Evolutionary conservation across 306 rosid species (phyloP).

Genomic region (Citrullus mucosospermus): DNA sequence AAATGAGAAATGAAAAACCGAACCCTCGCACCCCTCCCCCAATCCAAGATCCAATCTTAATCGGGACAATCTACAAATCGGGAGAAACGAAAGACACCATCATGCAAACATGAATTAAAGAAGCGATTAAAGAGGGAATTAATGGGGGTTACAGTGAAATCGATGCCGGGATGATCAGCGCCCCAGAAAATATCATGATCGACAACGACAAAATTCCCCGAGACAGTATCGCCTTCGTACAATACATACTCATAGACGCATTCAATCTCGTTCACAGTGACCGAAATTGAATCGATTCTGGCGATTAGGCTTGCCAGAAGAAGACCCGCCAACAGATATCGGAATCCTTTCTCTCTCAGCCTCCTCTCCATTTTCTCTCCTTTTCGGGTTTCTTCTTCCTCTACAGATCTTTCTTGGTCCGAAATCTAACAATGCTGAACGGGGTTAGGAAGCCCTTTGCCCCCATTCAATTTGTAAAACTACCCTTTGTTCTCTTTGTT

Average conservation of each 20-base stretch:
- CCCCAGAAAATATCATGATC: constrained; percentile 94
- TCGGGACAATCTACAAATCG: neutral
- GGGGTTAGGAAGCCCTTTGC: neutral
- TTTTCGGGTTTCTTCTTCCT: neutral
- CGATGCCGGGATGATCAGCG: constrained; percentile 93
- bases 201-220: constrained; percentile 90
- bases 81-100: neutral
- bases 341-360: constrained; percentile 18
- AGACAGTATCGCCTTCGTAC: constrained; percentile 67
- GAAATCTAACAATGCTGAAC: neutral
- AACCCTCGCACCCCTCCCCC: neutral
- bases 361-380: constrained; percentile 24
- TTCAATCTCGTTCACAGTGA: constrained; percentile 73
- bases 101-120: neutral
- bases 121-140: neutral
- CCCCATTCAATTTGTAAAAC: neutral
- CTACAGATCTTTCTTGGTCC: neutral
- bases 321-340: constrained; percentile 22
- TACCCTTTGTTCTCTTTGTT: neutral
- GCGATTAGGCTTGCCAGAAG: constrained; percentile 33
- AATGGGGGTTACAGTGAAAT: constrained; percentile 41
- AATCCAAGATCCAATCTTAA: neutral
- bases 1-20: neutral
- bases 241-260: constrained; percentile 86
- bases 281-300: constrained; percentile 56